Base-by-base conservation (phyloP, 768 basidiomycete species). In the Lactifluus volemus region DNA sequence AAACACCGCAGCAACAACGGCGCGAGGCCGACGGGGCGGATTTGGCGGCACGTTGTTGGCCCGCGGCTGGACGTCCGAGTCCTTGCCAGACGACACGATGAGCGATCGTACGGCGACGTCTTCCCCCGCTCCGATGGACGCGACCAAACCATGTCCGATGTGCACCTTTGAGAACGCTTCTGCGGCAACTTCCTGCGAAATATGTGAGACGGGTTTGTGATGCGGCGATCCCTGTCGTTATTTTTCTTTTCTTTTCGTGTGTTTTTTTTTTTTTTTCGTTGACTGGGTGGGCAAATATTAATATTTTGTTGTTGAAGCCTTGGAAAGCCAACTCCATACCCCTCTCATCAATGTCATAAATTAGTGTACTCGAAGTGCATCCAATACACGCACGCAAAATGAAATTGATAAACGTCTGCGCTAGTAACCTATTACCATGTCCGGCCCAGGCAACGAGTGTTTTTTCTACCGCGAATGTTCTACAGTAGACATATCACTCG, bases 1-100 rank as follows among this genome's bases (percentile, higher is more conserved):
- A 76, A 39, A 70, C 69, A 55, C 69, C 72, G 32, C 67, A 66
- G 45, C 77, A 76, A 68, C 77, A 76, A 68, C 77, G 75, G 67
- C 75, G 75, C 59, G 75, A 77, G 59, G 78, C 80, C 51, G 86
- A 88, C 72, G 84, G 79, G 77, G 76, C 64, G 89, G 85, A 3
- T 92, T 92, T 69, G 79, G 80, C 54, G 89, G 89, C 29, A 92
- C 89, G 25, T 70, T 90, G 48, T 77, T 91, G 36, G 81, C 81
- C 49, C 76, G 65, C 45, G 80, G 38, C 12, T 58, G 65, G 69
- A 70, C 54, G 55, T 70, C 74, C 52, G 73, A 77, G 62, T 68
- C 63, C 0, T 10, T 56, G 52, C 50, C 59, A 5, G 64, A 65
- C 15, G 60, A 65, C 50, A 65, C 59, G 42, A 53, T 53, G 53